Percentiles rank a stretch among this genome's conserved stretches.
Conservation (phyloP, 1,284 basidiomycete species). For the Entoloma clypeatum region DNA sequence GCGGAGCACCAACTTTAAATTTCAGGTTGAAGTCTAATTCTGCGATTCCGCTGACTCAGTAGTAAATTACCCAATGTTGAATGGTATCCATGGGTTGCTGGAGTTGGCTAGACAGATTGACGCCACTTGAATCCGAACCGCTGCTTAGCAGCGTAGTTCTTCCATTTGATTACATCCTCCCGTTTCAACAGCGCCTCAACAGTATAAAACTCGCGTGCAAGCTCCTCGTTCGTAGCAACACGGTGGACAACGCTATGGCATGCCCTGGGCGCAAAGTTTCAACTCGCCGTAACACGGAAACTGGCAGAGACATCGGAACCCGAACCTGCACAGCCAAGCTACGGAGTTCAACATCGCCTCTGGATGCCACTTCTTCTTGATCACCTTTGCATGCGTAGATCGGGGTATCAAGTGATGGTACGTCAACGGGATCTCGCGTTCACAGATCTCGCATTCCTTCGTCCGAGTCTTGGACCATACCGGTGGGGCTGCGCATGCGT, state of each 20-base stretch:
- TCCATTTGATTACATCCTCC: conserved; percentile 54
- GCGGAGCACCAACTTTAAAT: too few species aligned
- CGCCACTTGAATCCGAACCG: conserved; percentile 38
- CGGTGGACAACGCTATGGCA: conserved; percentile 53
- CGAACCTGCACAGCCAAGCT: conserved; percentile 54
- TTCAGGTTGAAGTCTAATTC: too few species aligned
- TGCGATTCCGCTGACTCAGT: too few species aligned
- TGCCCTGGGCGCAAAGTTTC: conserved; percentile 25
- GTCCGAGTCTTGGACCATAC: conserved; percentile 49
- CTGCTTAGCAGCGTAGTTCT: conserved; percentile 50
- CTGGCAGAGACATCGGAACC: conserved; percentile 11
- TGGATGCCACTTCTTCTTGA: conserved; percentile 53
- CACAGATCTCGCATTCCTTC: conserved; percentile 53
- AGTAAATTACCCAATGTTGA: not conserved
- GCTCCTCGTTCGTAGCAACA: conserved; percentile 45
- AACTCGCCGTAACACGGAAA: not conserved
- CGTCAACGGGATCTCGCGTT: conserved; percentile 48
- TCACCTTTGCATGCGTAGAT: conserved; percentile 45
- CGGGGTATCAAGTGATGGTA: conserved; percentile 59
- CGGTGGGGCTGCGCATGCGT: conserved; percentile 44
- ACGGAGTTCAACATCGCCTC: conserved; percentile 49
- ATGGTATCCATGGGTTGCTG: not conserved
- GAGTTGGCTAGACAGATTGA: conserved; percentile 4
- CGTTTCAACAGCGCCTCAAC: conserved; percentile 44
- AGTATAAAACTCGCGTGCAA: conserved; percentile 47